These are phyloP conservation scores for Annulohypoxylon truncatum DNA, from an alignment of 2,329 filamentous ascomycete genomes.

Conservation along the genomic window DNA sequence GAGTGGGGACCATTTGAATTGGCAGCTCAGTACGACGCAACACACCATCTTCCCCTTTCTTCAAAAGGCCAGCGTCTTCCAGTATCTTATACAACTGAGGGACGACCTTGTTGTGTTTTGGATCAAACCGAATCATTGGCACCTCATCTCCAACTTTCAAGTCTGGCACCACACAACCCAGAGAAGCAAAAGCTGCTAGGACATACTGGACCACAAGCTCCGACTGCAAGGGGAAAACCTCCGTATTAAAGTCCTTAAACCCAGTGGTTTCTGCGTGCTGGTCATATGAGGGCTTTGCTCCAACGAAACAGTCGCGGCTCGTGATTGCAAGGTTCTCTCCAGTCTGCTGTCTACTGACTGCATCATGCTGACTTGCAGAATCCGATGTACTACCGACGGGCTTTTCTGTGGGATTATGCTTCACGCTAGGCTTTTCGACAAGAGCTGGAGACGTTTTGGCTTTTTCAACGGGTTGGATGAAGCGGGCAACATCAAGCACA, in stretches of 20 bases:
- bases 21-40: background rate
- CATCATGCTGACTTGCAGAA: background rate
- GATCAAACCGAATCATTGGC: constrained; percentile 19
- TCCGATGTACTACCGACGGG: background rate
- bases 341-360: background rate
- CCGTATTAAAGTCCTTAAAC: constrained; percentile 43
- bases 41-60: constrained; percentile 44
- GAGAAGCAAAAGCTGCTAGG: constrained; percentile 47
- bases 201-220: constrained; percentile 51
- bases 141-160: constrained; percentile 40
- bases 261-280: constrained; percentile 2
- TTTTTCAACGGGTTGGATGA: constrained; percentile 2
- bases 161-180: constrained; percentile 46
- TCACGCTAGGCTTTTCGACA: background rate
- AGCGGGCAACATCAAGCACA: constrained; percentile 1
- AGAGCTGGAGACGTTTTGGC: background rate
- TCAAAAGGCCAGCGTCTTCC: constrained; percentile 35
- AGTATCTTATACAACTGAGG: constrained; percentile 12
- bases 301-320: background rate
- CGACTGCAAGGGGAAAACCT: constrained; percentile 47
- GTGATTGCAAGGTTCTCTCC: background rate
- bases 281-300: background rate
- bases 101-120: constrained; percentile 1
- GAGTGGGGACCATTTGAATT: background rate
- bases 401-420: background rate